Evolutionary conservation across 2,329 filamentous ascomycete species (phyloP).

Genomic region (Scedosporium boydii): DNA sequence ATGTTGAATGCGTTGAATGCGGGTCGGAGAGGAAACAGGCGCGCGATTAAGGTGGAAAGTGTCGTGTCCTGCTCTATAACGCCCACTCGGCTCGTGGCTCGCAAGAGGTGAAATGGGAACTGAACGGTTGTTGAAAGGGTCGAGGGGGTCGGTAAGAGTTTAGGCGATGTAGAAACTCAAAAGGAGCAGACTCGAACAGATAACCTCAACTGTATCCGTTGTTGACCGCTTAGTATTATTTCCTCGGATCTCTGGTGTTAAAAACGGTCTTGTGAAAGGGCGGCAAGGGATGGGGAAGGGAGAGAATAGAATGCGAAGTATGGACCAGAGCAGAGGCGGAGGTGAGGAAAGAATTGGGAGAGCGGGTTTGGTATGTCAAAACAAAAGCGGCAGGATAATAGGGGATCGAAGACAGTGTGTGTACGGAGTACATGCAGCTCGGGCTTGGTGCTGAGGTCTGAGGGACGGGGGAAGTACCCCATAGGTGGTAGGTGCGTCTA

Average conservation of each 20-base stretch:
- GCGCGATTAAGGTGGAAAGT: neutral
- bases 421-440: constrained; percentile 5
- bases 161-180: neutral
- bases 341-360: constrained; percentile 3
- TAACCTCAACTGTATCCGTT: neutral
- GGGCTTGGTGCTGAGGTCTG: neutral
- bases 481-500: neutral
- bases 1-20: neutral
- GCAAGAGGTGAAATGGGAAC: neutral
- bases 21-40: neutral
- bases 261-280: neutral
- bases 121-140: neutral
- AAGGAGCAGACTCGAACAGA: neutral
- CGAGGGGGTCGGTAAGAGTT: neutral
- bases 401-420: constrained; percentile 6
- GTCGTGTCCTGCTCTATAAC: neutral
- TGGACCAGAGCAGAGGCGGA: constrained; percentile 3
- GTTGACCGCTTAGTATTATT: neutral
- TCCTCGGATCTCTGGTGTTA: neutral
- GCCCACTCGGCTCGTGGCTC: neutral
- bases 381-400: constrained; percentile 6
- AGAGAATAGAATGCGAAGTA: neutral
- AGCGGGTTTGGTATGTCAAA: constrained; percentile 4
- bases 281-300: constrained; percentile 1
- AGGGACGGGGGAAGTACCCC: neutral